Evolutionary conservation across 2,329 filamentous ascomycete genomes (phyloP), one percentile per base, ranked within the genome.

Genomic region (Stachybotrys echinatus): DNA sequence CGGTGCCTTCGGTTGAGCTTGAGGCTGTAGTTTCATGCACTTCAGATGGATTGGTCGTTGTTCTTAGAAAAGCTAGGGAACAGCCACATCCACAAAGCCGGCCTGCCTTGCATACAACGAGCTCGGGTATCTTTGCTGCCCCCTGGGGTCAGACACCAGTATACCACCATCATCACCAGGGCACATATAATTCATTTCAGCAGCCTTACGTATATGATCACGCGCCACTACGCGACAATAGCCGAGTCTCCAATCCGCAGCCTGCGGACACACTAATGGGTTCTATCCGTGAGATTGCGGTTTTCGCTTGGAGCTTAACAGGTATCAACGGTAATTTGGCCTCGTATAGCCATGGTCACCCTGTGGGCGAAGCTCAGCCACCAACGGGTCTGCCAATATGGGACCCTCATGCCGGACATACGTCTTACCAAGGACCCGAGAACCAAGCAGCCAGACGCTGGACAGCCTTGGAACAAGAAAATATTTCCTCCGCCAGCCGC

Each of bases 21-120:
- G 90, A 95, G 69, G 90, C 89, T 2, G 89, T 95, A n/a, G 85
- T 95, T 5, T 95, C 90, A 1, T 95, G 90, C 68, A 90, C 89
- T 2, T 95, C 90, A 0, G 90, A 95, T 64, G 90, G 90, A 1
- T 74, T 95, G 1, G 89, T 95, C 3, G 89, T 95, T 7, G 84
- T 92, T 46, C 72, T 95, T 14, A 81, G 90, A 50, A 82, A 80
- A 55, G 89, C 89, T 21, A 80, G 87, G 22, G 85, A 88, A 4
- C 76, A 83, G 7, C 82, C 91, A 44, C 87, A 86, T 4, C 72
- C 44, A 21, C 74, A 12, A 67, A 74, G 82, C 49, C 74, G 76
- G 8, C 74, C 78, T 7, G 12, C 64, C 69, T 74, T 66, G 34
- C 68, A 70, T 27, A 76, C 77, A 48, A 72, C 71, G 48, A 72